Percentiles rank a stretch among this genome's conserved stretches.
Evolutionary conservation across 179 eudicot species (phyloP).

Genomic region (Patellifolia procumbens): DNA sequence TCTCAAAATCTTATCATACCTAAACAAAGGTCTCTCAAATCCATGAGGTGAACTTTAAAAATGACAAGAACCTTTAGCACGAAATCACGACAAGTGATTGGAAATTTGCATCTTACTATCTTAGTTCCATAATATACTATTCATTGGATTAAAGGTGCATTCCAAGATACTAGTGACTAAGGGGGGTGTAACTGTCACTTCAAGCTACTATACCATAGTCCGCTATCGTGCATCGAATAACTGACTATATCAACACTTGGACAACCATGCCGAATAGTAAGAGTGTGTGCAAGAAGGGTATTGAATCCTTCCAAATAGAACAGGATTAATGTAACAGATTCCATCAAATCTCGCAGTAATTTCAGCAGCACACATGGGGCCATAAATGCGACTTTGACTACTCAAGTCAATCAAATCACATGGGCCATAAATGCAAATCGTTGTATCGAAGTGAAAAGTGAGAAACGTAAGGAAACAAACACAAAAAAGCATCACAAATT

Average conservation of each 20-base stretch:
- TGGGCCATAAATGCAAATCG: slow-evolving; percentile 9
- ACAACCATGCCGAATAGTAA: slow-evolving; percentile 6
- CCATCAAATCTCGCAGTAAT: slow-evolving; percentile 21
- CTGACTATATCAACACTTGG: slow-evolving; percentile 25
- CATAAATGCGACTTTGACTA: slow-evolving; percentile 1
- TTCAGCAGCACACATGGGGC: slow-evolving; percentile 15
- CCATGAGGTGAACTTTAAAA: neutral
- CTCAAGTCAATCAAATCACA: neutral
- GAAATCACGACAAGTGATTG: neutral
- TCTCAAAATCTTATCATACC: neutral
- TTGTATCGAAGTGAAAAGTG: neutral
- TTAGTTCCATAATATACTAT: neutral
- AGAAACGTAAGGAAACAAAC: slow-evolving; percentile 14
- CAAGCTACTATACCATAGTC: slow-evolving; percentile 10
- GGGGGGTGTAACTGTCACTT: neutral
- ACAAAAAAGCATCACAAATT: neutral
- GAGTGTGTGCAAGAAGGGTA: slow-evolving; percentile 22
- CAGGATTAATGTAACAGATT: slow-evolving; percentile 23
- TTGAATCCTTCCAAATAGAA: slow-evolving; percentile 15
- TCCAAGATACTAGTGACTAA: slow-evolving; percentile 6
- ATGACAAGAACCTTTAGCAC: neutral
- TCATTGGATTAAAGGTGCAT: neutral
- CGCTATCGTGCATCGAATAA: slow-evolving; percentile 1
- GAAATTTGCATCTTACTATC: slow-evolving; percentile 6
- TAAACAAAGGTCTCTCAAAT: neutral